Evolutionary conservation across 2,329 filamentous ascomycete genomes (phyloP), one percentile per base, ranked within the genome.

Genomic region (Pseudogymnoascus sp.): DNA sequence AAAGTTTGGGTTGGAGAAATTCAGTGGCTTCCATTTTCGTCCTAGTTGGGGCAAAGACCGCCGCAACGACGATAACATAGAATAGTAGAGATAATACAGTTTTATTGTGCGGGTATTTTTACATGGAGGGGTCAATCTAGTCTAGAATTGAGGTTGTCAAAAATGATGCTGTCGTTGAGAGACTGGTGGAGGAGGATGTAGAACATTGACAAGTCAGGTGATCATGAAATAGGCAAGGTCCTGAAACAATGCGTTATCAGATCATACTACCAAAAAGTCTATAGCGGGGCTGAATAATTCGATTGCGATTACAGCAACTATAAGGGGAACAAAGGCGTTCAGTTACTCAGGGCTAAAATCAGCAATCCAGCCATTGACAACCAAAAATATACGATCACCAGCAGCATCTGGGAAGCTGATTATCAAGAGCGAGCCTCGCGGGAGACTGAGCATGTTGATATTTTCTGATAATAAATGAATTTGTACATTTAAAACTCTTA

Each of bases 1-100:
- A 9, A 55, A 55, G 48, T 55, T 55, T 18, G n/a, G 48, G 48
- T 55, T 55, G n/a, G 48, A 55, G 29, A 55, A 55, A 13, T 33
- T 33, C n/a, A 55, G 27, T 55, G 48, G 48, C 12, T 55, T 55
- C 48, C 29, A 55, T 55, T 5, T 18, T 4, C 27, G 27, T 55
- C 48, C 48, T 1, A 55, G 13, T 2, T 13, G 27, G n/a, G 29
- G 48, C 6, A 55, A 31, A 12, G 48, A 55, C 29, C n/a, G 48
- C n/a, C 6, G 27, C 31, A 33, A n/a, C 27, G 48, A 55, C n/a
- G 48, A 55, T 27, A 55, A 18, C 27, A 52, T 52, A 15, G 45
- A 10, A 13, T 31, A 13, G 7, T 21, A 5, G 15, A n/a, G n/a
- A 12, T 21, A 7, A 27, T 2, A 7, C 18, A 25, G 13, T 45